These are phyloP conservation scores for Suillus fuscotomentosus DNA, from an alignment of 768 basidiomycete genomes.

Conservation along the genomic window DNA sequence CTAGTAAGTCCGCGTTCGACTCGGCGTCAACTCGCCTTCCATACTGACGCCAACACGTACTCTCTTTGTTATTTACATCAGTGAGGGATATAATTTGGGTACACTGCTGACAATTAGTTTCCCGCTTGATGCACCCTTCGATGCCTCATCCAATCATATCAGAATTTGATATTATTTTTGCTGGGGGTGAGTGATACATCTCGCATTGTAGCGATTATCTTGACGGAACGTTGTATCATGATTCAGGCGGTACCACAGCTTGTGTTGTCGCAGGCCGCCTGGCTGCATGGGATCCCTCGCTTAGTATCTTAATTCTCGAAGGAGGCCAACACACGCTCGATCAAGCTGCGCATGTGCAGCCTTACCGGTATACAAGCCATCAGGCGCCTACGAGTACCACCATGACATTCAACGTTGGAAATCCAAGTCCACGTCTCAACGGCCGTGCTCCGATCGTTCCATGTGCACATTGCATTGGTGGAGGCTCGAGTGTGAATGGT, in stretches of 20 bases:
- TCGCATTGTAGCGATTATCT: background rate
- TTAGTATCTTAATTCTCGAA: background rate
- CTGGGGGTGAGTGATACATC: background rate
- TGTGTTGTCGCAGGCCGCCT: background rate
- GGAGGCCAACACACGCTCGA: background rate
- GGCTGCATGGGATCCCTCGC: background rate
- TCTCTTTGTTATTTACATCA: background rate
- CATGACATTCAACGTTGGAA: background rate
- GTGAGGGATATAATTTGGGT: background rate
- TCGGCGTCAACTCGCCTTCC: too few species aligned
- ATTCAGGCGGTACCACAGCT: background rate
- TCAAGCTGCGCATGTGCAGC: background rate
- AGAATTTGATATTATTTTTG: background rate
- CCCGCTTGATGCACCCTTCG: background rate
- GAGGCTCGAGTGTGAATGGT: background rate
- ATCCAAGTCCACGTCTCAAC: background rate
- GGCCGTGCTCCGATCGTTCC: background rate
- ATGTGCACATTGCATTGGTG: background rate
- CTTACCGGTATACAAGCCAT: background rate
- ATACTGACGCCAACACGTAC: too few species aligned
- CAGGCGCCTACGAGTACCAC: background rate
- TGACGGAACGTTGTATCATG: background rate
- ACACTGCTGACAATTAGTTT: background rate
- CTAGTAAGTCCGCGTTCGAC: too few species aligned
- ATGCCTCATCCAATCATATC: background rate